phyloP scores from a whole-genome alignment of 2,329 filamentous ascomycete species.

The Pseudocercospora fuligena region DNA sequence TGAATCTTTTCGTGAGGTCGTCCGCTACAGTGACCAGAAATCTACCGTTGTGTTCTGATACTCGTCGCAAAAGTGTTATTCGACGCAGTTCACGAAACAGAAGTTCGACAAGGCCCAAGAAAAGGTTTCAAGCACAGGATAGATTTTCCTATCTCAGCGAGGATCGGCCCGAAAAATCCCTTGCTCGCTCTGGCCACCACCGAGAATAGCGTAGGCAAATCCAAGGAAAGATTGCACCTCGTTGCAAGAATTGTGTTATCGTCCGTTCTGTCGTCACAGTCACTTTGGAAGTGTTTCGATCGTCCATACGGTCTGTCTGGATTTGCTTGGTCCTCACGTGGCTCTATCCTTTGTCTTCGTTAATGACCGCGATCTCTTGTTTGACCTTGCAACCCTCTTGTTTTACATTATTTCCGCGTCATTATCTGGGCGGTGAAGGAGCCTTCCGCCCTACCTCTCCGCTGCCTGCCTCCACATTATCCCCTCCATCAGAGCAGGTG shows the following conservation, averaged over 20 bases:
- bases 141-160: neutral
- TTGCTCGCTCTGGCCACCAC: constrained; percentile 36
- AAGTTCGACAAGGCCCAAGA: neutral
- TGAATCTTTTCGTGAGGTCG: neutral
- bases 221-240: constrained; percentile 20
- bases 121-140: neutral
- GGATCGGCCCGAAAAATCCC: neutral
- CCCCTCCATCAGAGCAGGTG: neutral
- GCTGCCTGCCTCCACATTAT: neutral
- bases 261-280: neutral
- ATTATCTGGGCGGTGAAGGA: constrained; percentile 5
- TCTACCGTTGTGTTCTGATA: too few relatives aligned
- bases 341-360: neutral
- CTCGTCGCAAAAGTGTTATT: too few relatives aligned
- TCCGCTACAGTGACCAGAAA: too few relatives aligned
- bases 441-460: neutral
- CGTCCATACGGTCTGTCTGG: neutral
- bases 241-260: neutral
- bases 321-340: neutral
- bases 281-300: neutral
- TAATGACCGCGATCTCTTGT: neutral
- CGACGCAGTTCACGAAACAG: neutral
- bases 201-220: constrained; percentile 42
- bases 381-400: neutral
- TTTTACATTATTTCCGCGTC: neutral